Conservation (phyloP, 495 filamentous ascomycete genomes). For the Penicillium daleae region DNA sequence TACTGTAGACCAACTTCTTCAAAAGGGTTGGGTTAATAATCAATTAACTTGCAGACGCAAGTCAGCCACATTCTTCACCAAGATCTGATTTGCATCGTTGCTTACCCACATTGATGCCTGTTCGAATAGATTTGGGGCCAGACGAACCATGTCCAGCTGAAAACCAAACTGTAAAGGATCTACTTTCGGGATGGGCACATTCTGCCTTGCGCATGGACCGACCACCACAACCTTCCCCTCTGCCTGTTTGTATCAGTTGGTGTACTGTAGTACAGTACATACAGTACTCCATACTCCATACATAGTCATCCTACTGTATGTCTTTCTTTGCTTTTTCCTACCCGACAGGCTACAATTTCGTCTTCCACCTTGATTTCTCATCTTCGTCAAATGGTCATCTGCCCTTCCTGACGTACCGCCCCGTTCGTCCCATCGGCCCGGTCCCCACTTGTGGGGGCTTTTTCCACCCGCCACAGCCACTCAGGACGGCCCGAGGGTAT, state of each 20-base stretch:
- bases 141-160: conserved; percentile 24
- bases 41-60: neutral
- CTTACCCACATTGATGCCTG: conserved; percentile 14
- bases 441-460: conserved; percentile 19
- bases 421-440: conserved; percentile 17
- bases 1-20: neutral
- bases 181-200: conserved; percentile 11
- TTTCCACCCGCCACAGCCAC: conserved; percentile 9
- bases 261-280: neutral
- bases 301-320: neutral
- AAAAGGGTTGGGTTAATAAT: neutral
- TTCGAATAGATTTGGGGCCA: neutral
- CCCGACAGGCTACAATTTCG: no score
- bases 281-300: no score
- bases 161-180: conserved; percentile 9
- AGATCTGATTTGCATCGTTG: neutral
- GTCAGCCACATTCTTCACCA: neutral
- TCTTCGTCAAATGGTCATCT: neutral
- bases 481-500: conserved; percentile 11
- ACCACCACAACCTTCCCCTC: conserved; percentile 16
- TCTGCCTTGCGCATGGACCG: conserved; percentile 33
- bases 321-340: neutral
- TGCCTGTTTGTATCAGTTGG: neutral
- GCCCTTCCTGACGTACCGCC: neutral
- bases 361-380: no score